Evolutionary conservation across 208 protist genomes (phyloP), one percentile per base, ranked within the genome.

Genomic region (Borovskyia barvae): DNA sequence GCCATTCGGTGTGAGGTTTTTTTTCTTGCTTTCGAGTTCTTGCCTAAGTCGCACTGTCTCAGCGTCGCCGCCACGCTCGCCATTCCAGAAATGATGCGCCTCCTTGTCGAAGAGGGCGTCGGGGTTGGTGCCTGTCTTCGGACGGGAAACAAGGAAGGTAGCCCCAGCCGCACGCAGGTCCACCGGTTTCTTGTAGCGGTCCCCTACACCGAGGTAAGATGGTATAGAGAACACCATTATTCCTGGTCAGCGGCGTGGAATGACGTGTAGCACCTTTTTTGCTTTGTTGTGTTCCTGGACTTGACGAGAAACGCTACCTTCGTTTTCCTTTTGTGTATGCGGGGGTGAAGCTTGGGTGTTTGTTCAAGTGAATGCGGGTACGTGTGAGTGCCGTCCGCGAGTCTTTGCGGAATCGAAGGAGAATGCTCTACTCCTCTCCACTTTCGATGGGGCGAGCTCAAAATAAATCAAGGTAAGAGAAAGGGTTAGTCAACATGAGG

Each of bases 151-250:
- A 25, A 90, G 47, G 47, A 97, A 89, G 12, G 76, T 85, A 19
- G 73, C 66, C 7, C 88, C 83, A 25, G 87, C 75, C 2, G 72
- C 62, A 9, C 91, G 83, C 41, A 75, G 76, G 49, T 92, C 81
- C 24, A 89, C 40, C 6, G 62, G 66, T 30, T 76, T 75, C 66
- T 88, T 82, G 49, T 76, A 72, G 24, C 87, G 80, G 45, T 92
- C 84, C 14, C 87, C 92, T 12, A 80, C 49, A 50, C 83, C 53
- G 22, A 94, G 55, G 63, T 89, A 95, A 24, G 89, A 93, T 14
- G 91, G 89, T 39, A 90, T 94, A 3, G 86, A 93, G 47, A 97
- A 97, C 11, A 95, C 85, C 85, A 96, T 92, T 20, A 53, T 41
- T 57, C 26, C 3, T 49, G 15, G 29, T 2, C 0, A 29, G 17